Evolutionary conservation across 371 early-diverging fungal species (phyloP), one percentile per base, ranked within the genome.

Genomic region (Mucor velutinosus): DNA sequence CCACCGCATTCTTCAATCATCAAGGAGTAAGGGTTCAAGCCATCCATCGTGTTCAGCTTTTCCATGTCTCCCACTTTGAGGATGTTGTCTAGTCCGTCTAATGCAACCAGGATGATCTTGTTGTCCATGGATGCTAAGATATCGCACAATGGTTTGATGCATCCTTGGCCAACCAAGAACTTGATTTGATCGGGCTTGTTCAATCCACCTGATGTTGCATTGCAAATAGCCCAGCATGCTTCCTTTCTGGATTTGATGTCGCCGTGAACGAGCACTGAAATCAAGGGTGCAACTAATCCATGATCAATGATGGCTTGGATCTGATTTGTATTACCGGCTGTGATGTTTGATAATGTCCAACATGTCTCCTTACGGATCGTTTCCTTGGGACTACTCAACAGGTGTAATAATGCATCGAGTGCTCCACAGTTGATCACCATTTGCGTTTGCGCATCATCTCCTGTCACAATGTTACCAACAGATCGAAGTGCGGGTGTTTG

Each of bases 271-370:
- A 99, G 88, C 23, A 97, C 89, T 70, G 93, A 84, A 65, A 99
- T 88, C 53, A 99, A 87, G 10, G 96, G 91, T 8, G 94, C 95
- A 65, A 99, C 89, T 49, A 99, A 82, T 72, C 93, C 95, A 64
- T 93, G 92, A 59, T 99, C 95, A 64, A 99, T 94, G 32, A 99
- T 92, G 11, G 89, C 90, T 80, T 96, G 92, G 73, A 99, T 96
- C 80, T 99, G 99, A 10, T 77, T 80, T 14, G 91, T 85, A 67
- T 94, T 97, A 45, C 99, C 99, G 10, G 99, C 99, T 33, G 99
- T 97, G 76, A 99, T 95, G 85, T 99, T 99, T 25, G 99, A 99
- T 61, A 99, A 90, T 12, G 99, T 97, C 99, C 99, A 99, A 87
- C 99, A 99, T 27, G 99, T 97, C 82, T 99, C 99, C 86, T 99